Evolutionary conservation across 257 asterid genomes (phyloP).

Genomic region (Forsythia suspensa): DNA sequence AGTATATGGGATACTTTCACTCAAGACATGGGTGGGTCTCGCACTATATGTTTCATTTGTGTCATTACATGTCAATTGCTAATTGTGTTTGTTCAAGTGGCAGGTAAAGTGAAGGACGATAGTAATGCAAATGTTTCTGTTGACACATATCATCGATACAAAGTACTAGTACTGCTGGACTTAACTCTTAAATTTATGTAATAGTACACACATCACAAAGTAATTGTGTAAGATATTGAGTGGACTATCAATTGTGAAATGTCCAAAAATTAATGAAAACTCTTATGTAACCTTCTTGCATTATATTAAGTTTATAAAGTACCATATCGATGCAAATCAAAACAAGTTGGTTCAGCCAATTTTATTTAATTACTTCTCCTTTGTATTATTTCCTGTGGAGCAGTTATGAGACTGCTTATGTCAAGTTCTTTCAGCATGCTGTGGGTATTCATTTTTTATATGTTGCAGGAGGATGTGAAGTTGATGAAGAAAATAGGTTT

Average conservation of each 20-base stretch:
- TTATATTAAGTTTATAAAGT: not conserved
- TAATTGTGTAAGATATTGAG: not conserved
- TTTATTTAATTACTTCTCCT: not conserved
- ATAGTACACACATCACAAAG: not conserved
- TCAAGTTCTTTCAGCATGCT: not conserved
- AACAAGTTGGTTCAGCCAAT: not conserved
- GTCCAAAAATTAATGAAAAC: not conserved
- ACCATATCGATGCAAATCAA: not conserved
- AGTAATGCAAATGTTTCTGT: slow-evolving; percentile 32
- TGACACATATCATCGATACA: slow-evolving; percentile 30
- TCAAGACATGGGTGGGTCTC: slow-evolving; percentile 20
- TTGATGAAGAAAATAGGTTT: slow-evolving; percentile 29
- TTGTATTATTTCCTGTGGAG: not conserved
- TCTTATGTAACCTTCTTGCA: not conserved
- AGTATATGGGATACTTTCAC: slow-evolving; percentile 36
- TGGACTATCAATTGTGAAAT: not conserved
- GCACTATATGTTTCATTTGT: not conserved
- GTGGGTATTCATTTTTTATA: not conserved
- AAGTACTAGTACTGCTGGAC: slow-evolving; percentile 32
- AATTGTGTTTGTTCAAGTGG: not conserved
- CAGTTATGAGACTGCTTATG: not conserved
- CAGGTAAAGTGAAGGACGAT: slow-evolving; percentile 33
- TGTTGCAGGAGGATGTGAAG: slow-evolving; percentile 33
- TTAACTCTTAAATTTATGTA: not conserved
- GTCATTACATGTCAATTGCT: not conserved